These are phyloP conservation scores for Gracilaria domingensis DNA, from an alignment of 23 red algal species.

Conservation along the genomic window DNA sequence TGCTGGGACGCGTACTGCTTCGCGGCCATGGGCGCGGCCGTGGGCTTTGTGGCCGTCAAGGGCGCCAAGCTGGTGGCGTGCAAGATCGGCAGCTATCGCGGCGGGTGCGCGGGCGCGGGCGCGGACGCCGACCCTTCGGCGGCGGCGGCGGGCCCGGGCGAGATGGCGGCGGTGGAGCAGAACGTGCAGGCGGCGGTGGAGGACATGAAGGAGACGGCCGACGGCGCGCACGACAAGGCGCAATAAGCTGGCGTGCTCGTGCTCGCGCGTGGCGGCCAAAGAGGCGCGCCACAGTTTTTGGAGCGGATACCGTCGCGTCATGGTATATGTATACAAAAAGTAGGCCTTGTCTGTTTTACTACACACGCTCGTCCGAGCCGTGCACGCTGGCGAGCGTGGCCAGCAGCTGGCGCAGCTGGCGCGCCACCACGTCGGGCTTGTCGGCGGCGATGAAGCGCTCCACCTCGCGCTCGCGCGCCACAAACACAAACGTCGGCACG, in stretches of 20 bases:
- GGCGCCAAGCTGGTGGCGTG: background rate
- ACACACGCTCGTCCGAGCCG: background rate
- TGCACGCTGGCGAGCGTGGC: background rate
- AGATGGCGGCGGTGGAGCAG: slow-evolving; percentile 3
- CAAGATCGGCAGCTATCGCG: background rate
- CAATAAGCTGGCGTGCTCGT: too few species aligned
- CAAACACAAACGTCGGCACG: slow-evolving; percentile 73
- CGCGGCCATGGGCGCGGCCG: slow-evolving; percentile 35
- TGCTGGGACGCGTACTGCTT: slow-evolving; percentile 55
- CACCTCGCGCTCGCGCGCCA: background rate
- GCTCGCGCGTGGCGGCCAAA: too few species aligned
- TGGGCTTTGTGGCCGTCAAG: background rate
- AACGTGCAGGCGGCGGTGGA: background rate
- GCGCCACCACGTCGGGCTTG: slow-evolving; percentile 11
- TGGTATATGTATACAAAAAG: background rate
- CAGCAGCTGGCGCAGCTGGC: background rate
- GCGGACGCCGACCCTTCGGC: background rate
- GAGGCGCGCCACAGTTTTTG: too few species aligned
- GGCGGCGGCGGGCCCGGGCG: background rate
- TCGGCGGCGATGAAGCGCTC: slow-evolving; percentile 26
- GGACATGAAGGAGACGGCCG: background rate
- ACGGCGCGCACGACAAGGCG: background rate
- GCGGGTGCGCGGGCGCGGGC: background rate
- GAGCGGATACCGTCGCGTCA: too few species aligned
- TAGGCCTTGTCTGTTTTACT: background rate